phyloP scores from a whole-genome alignment of 768 basidiomycete species.

The Xerocomus brunneocitrinus region DNA sequence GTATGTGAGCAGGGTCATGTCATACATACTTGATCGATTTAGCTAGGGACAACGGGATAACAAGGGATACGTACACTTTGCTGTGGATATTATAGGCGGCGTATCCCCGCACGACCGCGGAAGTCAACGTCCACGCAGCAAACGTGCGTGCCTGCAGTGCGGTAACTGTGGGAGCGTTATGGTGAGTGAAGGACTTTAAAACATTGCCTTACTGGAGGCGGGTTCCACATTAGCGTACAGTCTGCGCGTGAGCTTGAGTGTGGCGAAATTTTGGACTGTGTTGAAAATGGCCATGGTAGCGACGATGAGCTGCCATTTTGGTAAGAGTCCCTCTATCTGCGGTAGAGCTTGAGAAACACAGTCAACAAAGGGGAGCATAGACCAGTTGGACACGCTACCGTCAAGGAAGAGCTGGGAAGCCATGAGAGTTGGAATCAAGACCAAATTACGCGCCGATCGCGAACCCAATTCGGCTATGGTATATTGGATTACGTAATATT shows the following conservation, averaged over 20 bases:
- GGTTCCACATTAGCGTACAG: constrained; percentile 56
- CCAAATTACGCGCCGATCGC: constrained; percentile 16
- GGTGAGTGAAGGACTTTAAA: background rate
- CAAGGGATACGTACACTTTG: constrained; percentile 56
- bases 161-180: constrained; percentile 54
- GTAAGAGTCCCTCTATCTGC: constrained; percentile 63
- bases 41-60: constrained; percentile 3
- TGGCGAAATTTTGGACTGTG: constrained; percentile 75
- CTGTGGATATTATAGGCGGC: constrained; percentile 86
- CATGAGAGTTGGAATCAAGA: constrained; percentile 4
- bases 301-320: constrained; percentile 85
- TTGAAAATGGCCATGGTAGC: constrained; percentile 81
- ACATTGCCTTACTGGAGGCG: constrained; percentile 33
- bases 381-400: constrained; percentile 5
- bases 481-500: constrained; percentile 27
- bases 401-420: constrained; percentile 20
- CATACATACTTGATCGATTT: constrained; percentile 62
- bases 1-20: constrained; percentile 84
- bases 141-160: constrained; percentile 85
- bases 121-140: constrained; percentile 85
- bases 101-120: constrained; percentile 77
- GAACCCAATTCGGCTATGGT: background rate
- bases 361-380: background rate
- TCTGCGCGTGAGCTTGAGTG: constrained; percentile 69
- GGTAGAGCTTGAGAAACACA: constrained; percentile 49